Evolutionary conservation across 1,284 basidiomycete genomes (phyloP), one percentile per base, ranked within the genome.

Genomic region (Tilletiaria anomala): DNA sequence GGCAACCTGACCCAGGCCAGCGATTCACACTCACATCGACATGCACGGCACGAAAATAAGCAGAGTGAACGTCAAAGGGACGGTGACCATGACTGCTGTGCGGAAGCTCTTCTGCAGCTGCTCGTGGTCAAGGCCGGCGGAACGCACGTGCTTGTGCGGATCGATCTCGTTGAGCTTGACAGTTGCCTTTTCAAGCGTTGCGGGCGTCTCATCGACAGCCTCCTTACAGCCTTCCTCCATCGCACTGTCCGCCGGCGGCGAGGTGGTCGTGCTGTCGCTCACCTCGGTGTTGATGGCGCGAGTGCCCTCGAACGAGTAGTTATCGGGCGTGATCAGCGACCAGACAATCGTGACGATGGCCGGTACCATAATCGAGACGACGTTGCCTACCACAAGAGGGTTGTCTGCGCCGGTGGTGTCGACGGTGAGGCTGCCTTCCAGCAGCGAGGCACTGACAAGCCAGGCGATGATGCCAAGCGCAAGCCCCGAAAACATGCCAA

Each of bases 361-460:
- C 5, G 85, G 83, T 17, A 83, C 73, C 16, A 78, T 78, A 53
- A 94, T 83, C 0, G 85, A 79, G 1, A 83, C 80, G 11, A 91
- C 70, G 68, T 91, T 89, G 4, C 87, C 86, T 0, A 85, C 79
- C 14, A 91, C 45, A 1, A 66, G 58, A 1, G 67, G 67, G 43
- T 78, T 78, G 68, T 86, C 80, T 16, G 80, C 78, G 61, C 71
- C 71, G 18, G 71, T 72, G 1, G 72, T 70, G 5, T 53, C 74
- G 21, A 91, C 82, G 45, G 78, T 81, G 57, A 93, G 77, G 5
- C 75, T 73, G 4, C 78, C 77, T 0, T 87, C 84, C 79, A 84
- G 86, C 1, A 79, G 81, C 4, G 35, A 23, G 1, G 60, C 54
- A 1, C 82, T 78, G n/a, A 82, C 82, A 19, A 93, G 73, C 87